A percentile compares a stretch with the other conserved stretches of the same genome.
Conservation (phyloP, 164 flowering plant species). For the Nelumbo lutea region DNA sequence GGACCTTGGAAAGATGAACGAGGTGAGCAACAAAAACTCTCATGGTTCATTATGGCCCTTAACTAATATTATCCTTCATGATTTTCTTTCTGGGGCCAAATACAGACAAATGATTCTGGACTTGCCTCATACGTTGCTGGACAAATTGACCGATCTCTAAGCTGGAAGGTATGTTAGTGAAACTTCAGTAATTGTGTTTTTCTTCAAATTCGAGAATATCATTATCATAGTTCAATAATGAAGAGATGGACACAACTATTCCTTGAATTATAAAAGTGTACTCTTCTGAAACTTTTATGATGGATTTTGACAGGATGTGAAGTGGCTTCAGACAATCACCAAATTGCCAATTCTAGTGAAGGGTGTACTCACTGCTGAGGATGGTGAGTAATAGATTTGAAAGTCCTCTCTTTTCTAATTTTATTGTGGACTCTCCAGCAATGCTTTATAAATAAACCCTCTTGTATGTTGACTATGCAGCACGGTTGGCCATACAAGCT, state of each 20-base stretch:
- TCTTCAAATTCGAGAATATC: neutral
- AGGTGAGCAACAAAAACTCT: conserved; percentile 25
- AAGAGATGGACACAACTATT: neutral
- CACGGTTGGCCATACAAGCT: conserved; percentile 58
- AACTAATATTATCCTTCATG: neutral
- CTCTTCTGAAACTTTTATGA: neutral
- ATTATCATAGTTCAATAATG: neutral
- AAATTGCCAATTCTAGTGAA: conserved; percentile 80
- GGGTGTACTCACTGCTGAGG: conserved; percentile 92
- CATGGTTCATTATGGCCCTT: neutral
- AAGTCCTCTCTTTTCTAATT: neutral
- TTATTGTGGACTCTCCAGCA: neutral
- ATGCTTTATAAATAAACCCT: neutral
- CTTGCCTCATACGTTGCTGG: conserved; percentile 78
- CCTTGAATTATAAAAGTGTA: neutral
- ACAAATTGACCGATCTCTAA: conserved; percentile 66
- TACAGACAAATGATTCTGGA: conserved; percentile 72
- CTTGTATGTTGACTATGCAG: conserved; percentile 29
- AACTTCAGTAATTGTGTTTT: neutral
- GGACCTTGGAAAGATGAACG: conserved; percentile 66
- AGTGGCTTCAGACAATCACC: conserved; percentile 92
- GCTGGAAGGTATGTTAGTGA: conserved; percentile 57
- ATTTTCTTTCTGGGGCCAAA: neutral
- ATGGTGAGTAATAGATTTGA: conserved; percentile 39
- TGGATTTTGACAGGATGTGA: conserved; percentile 57